Base-by-base conservation (phyloP, 2,329 filamentous ascomycete species). In the Aspergillus quadrilineatus region DNA sequence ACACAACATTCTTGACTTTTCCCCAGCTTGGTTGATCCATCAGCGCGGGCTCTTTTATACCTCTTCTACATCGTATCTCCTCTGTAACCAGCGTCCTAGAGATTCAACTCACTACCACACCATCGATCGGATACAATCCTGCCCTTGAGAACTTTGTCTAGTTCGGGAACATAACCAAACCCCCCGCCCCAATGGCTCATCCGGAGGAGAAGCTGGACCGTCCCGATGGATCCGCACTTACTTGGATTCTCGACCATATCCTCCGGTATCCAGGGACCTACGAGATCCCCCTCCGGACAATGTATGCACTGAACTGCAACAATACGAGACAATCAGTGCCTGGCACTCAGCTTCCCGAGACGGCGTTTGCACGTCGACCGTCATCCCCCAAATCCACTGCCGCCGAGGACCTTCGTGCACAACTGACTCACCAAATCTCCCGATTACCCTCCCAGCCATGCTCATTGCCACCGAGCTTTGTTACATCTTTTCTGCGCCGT, bases 281-380 rank as follows among this genome's bases (percentile, higher is more conserved):
- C 66, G 85, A 88, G 65, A 83, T 88, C 32, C 85, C 85, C 17
- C 77, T 88, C 29, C 82, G 85, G 56, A 87, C 84, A 60, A 87
- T 88, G 82, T 88, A 87, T 74, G 81, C 81, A 28, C 77, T 88
- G 69, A 88, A 88, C 67, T 85, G 81, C 59, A 80, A 81, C 15
- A 79, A 83, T 15, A 79, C 72, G 47, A 69, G 73, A 46, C 72
- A 73, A 55, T 69, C 71, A 29, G 60, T 63, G 55, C 63, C 61
- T 26, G 65, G 54, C 49, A 65, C 58, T 30, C 61, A 57, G 53
- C 63, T 50, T 29, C 62, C 73, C 57, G 66, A 76, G 34, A 73
- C 75, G 29, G 67, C 70, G 34, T 67, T 71, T 67, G 62, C 73
- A 59, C 67, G 76, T 55, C 60, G 65, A 53, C 64, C 68, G 48